Evolutionary conservation across 2,329 filamentous ascomycete species (phyloP).

Genomic region (Exophiala sideris): DNA sequence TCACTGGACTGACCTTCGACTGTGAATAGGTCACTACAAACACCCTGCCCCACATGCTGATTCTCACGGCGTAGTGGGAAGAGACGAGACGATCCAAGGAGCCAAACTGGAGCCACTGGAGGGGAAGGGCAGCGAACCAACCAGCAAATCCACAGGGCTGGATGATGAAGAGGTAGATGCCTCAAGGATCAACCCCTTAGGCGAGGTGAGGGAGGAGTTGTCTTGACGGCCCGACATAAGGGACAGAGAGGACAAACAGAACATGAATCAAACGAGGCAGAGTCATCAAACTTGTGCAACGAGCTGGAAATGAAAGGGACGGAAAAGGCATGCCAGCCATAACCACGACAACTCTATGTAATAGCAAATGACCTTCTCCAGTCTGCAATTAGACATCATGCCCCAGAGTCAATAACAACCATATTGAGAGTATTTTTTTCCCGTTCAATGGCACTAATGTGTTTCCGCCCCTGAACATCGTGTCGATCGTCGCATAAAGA

Average conservation of each 20-base stretch:
- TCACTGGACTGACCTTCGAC: not conserved
- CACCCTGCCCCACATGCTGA: conserved; percentile 28
- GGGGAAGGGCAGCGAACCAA: conserved; percentile 1
- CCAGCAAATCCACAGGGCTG: conserved; percentile 15
- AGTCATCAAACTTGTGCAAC: too few relatives aligned
- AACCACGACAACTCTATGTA: too few relatives aligned
- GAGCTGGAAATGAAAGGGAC: too few relatives aligned
- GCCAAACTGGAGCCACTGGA: conserved; percentile 30
- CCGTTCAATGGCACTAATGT: not conserved
- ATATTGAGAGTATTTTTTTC: too few relatives aligned
- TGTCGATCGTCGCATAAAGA: not conserved
- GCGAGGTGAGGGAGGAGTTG: conserved; percentile 36
- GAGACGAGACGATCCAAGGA: conserved; percentile 28
- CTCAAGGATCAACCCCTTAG: conserved; percentile 26
- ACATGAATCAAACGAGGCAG: not conserved
- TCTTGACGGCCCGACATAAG: not conserved
- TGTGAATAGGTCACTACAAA: conserved; percentile 24
- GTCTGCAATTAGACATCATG: too few relatives aligned
- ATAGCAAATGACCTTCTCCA: too few relatives aligned
- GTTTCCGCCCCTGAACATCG: not conserved
- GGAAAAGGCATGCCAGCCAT: too few relatives aligned
- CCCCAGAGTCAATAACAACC: too few relatives aligned
- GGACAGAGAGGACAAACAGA: not conserved
- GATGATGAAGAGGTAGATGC: conserved; percentile 29
- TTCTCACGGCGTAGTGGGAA: conserved; percentile 28